Percentiles rank a stretch among this genome's conserved stretches.
Evolutionary conservation across 1,139 yeast genomes (phyloP).

Genomic region (Candida dubliniensis): DNA sequence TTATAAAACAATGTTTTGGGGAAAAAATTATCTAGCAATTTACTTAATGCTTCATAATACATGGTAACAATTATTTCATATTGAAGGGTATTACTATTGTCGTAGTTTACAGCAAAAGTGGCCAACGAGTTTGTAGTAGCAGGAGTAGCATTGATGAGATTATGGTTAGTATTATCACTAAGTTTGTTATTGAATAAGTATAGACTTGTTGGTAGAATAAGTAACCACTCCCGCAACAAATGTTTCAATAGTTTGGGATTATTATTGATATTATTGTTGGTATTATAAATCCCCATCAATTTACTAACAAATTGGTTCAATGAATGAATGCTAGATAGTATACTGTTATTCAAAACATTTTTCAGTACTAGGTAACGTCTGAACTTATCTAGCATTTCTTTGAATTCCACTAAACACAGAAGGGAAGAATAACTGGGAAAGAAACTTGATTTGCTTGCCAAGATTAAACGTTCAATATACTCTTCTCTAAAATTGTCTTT

Average conservation of each 20-base stretch:
- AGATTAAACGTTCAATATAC: too few species aligned
- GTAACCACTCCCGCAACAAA: conserved; percentile 27
- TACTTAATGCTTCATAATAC: conserved; percentile 20
- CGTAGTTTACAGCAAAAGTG: too few species aligned
- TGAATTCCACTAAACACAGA: conserved; percentile 20
- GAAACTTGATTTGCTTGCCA: conserved; percentile 18
- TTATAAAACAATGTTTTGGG: conserved; percentile 26
- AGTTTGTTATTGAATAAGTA: conserved; percentile 15
- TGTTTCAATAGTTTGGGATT: conserved; percentile 16
- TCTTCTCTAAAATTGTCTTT: too few species aligned
- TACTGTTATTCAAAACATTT: not conserved
- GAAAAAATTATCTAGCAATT: conserved; percentile 25
- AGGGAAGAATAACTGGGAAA: conserved; percentile 25
- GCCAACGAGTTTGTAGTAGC: too few species aligned
- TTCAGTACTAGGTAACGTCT: conserved; percentile 4
- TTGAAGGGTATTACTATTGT: too few species aligned
- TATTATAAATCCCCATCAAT: conserved; percentile 10
- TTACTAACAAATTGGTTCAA: conserved; percentile 10
- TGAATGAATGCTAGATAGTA: conserved; percentile 18
- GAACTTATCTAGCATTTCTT: conserved; percentile 16
- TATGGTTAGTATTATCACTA: conserved; percentile 16
- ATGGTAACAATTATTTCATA: conserved; percentile 19
- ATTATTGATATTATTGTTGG: not conserved
- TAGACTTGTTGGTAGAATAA: conserved; percentile 25
- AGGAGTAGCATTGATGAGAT: too few species aligned